These are phyloP conservation scores for Colletotrichum noveboracense DNA, from an alignment of 2,329 filamentous ascomycete genomes.

Conservation along the genomic window DNA sequence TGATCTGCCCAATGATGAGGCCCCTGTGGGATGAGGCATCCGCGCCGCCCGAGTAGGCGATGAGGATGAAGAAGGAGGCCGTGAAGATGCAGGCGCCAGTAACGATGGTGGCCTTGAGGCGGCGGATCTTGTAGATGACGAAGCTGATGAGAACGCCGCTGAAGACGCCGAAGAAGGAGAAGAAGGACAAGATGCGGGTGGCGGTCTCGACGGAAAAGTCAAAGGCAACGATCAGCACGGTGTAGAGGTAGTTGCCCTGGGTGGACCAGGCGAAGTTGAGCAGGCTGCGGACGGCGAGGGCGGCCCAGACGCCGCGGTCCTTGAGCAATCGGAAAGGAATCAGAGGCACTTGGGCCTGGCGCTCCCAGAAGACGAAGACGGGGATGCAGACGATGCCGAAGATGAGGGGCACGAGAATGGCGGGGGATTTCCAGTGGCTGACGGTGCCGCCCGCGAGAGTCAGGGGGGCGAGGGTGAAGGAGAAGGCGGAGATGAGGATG, in stretches of 20 bases:
- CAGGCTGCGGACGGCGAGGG: conserved; percentile 57
- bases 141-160: conserved; percentile 57
- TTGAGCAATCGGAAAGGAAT: conserved; percentile 62
- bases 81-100: conserved; percentile 60
- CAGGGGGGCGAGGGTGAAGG: conserved; percentile 53
- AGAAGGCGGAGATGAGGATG: conserved; percentile 49
- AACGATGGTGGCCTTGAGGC: conserved; percentile 64
- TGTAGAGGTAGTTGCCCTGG: conserved; percentile 65
- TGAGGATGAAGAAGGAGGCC: conserved; percentile 61
- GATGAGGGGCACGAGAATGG: conserved; percentile 55
- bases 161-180: conserved; percentile 58
- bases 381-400: conserved; percentile 55
- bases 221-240: conserved; percentile 62
- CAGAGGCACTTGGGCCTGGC: conserved; percentile 52
- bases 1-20: conserved; percentile 59
- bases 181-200: conserved; percentile 62
- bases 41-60: conserved; percentile 57
- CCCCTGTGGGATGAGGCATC: conserved; percentile 47
- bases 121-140: conserved; percentile 55
- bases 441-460: conserved; percentile 58
- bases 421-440: conserved; percentile 54
- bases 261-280: conserved; percentile 60
- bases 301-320: conserved; percentile 66
- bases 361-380: conserved; percentile 60
- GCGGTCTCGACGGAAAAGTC: conserved; percentile 59